Conservation (phyloP, 169 alveolate genomes). For the Plasmodium blacklocki region DNA sequence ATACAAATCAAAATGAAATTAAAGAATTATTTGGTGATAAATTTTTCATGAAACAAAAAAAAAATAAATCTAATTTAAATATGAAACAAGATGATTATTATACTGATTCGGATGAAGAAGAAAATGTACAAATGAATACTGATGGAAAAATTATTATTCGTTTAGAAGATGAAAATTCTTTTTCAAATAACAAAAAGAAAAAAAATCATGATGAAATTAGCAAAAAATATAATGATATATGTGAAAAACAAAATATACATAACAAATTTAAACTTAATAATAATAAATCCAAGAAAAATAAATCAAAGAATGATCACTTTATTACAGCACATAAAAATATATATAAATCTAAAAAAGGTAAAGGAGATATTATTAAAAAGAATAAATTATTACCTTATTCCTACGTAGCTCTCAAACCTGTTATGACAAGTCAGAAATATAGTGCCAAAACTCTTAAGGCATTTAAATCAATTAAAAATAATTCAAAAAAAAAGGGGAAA, state of each 20-base stretch:
- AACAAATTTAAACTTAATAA: slow-evolving; percentile 11
- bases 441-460: slow-evolving; percentile 57
- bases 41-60: slow-evolving; percentile 42
- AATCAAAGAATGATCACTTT: slow-evolving; percentile 16
- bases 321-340: slow-evolving; percentile 55
- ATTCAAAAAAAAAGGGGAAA: slow-evolving; percentile 34
- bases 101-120: slow-evolving; percentile 25
- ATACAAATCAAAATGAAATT: slow-evolving; percentile 50
- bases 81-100: slow-evolving; percentile 14
- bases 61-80: slow-evolving; percentile 22
- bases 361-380: slow-evolving; percentile 74
- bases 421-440: slow-evolving; percentile 67
- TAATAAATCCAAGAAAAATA: slow-evolving; percentile 22
- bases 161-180: background rate
- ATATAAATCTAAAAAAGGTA: slow-evolving; percentile 74
- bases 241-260: slow-evolving; percentile 53
- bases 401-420: slow-evolving; percentile 69
- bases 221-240: slow-evolving; percentile 21
- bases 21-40: slow-evolving; percentile 47
- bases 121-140: slow-evolving; percentile 18
- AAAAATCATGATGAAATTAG: slow-evolving; percentile 24
- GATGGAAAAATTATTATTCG: slow-evolving; percentile 69
- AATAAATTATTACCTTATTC: slow-evolving; percentile 65
- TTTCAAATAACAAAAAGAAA: slow-evolving; percentile 12
- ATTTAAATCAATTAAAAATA: slow-evolving; percentile 53